Evolutionary conservation across 352 stramenopile species (phyloP).

Genomic region (Phytophthora colocasiae): DNA sequence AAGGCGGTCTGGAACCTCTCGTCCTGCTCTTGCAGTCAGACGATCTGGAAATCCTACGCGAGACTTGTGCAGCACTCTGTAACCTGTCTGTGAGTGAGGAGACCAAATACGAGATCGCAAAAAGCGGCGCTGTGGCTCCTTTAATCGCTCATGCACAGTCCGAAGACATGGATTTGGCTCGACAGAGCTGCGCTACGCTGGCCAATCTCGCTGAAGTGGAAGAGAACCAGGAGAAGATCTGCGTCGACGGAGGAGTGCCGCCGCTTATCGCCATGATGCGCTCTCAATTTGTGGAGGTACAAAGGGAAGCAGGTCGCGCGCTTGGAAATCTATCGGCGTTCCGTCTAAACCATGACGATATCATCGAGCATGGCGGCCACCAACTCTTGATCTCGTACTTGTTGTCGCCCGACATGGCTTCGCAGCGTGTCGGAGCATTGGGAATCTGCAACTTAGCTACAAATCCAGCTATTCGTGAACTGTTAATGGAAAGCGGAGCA

Average conservation of each 20-base stretch:
- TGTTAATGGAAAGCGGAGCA: constrained; percentile 93
- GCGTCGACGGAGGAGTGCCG: constrained; percentile 90
- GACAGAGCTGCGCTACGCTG: constrained; percentile 92
- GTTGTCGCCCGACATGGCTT: constrained; percentile 94
- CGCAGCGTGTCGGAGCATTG: constrained; percentile 92
- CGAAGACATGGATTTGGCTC: constrained; percentile 93
- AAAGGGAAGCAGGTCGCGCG: constrained; percentile 91
- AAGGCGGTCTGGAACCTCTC: constrained; percentile 95
- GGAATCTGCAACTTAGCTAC: constrained; percentile 97
- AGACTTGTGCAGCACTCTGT: constrained; percentile 94
- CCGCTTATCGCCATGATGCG: constrained; percentile 95
- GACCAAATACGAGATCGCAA: constrained; percentile 98
- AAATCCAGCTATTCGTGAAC: constrained; percentile 87
- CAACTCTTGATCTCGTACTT: constrained; percentile 96
- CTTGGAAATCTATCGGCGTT: constrained; percentile 94
- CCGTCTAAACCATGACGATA: constrained; percentile 89
- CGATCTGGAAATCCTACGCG: constrained; percentile 94
- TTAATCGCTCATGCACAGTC: constrained; percentile 93
- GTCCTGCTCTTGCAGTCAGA: constrained; percentile 89
- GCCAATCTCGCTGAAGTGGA: constrained; percentile 96
- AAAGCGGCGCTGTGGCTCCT: constrained; percentile 91
- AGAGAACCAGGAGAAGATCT: constrained; percentile 96
- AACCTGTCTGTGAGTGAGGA: constrained; percentile 96
- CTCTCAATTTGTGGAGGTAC: constrained; percentile 95
- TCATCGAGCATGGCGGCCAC: constrained; percentile 93